Base-by-base conservation (phyloP, 331 rosid species). In the Malus hybrid region DNA sequence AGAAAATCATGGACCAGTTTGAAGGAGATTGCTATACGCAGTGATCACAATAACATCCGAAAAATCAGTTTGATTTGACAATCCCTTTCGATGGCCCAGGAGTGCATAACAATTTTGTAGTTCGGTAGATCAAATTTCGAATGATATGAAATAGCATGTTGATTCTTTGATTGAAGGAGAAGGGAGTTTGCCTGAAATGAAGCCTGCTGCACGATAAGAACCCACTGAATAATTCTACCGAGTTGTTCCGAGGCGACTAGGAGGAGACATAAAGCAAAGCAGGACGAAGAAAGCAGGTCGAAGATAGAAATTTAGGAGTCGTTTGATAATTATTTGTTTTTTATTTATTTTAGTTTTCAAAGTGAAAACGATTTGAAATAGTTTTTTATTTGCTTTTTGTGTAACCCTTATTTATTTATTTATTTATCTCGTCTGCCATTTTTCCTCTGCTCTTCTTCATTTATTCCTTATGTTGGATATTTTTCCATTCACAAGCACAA, bases 1-100 rank as follows among this genome's bases (percentile, higher is more conserved):
- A 78, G 80, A 88, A 92, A 88, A 73, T 79, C 85, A 52, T 90
- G 97, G 93, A 84, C 88, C 7, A 84, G 92, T 81, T 89, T 92
- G 82, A 92, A 88, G 84, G 91, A 90, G 71, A 80, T 85, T 55
- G 92, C 85, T 66, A 79, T 71, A 27, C 73, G 73, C 13, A 81
- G 79, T 2, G 81, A 86, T 68, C 76, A 61, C 22, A 78, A 31
- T 11, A 71, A 73, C 20, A 76, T n/a, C 46, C 62, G 19, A 18
- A 73, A 72, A 20, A 8, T 77, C 28, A 67, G 71, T 18, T 48
- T 48, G 70, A 79, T 73, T 78, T 84, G 76, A 36, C 76, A 36
- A 73, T 86, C 56, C 96, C 88, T 18, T 90, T 90, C 55, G 48
- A 76, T 54, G 74, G 68, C 10, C 83, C 76, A 62, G n/a, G 66